Evolutionary conservation across 441 rosid genomes (phyloP).

Genomic region (Eutrema salsugineum): DNA sequence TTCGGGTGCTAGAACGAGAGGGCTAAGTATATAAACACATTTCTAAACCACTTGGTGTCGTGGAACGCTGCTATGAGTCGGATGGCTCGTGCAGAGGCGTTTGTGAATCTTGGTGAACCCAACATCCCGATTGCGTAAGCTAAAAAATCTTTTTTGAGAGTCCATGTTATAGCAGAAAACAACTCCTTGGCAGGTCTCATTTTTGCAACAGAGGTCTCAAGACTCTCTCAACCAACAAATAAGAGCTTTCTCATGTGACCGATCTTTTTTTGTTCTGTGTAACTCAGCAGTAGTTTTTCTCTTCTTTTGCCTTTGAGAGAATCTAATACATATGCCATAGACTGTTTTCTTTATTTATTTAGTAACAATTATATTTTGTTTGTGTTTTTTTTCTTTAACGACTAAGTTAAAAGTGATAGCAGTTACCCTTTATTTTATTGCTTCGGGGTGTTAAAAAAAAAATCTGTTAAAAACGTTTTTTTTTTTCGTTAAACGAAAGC

Average conservation of each 20-base stretch:
- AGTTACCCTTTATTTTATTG: not conserved
- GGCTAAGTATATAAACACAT: conserved; percentile 56
- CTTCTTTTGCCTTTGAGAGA: not conserved
- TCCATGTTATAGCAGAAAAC: conserved; percentile 3
- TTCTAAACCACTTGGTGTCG: conserved; percentile 79
- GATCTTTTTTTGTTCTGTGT: conserved; percentile 3
- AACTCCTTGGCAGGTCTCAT: not conserved
- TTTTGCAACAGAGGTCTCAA: conserved; percentile 23
- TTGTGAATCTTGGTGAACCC: conserved; percentile 82
- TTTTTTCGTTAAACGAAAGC: too few relatives aligned
- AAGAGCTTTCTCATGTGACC: conserved; percentile 11
- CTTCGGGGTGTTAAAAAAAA: too few relatives aligned
- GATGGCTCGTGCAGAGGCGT: conserved; percentile 83
- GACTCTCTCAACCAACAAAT: not conserved
- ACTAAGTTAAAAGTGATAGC: not conserved
- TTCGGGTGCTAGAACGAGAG: conserved; percentile 57
- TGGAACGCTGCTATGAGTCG: conserved; percentile 75
- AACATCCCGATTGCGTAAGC: conserved; percentile 62
- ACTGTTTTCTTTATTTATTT: not conserved
- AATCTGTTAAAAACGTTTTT: too few relatives aligned
- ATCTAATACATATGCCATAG: not conserved
- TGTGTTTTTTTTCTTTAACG: not conserved
- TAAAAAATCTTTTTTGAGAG: not conserved
- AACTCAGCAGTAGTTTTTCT: not conserved
- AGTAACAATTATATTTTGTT: not conserved